Evolutionary conservation across 768 basidiomycete genomes (phyloP).

Genomic region (Mycena rebaudengoi): DNA sequence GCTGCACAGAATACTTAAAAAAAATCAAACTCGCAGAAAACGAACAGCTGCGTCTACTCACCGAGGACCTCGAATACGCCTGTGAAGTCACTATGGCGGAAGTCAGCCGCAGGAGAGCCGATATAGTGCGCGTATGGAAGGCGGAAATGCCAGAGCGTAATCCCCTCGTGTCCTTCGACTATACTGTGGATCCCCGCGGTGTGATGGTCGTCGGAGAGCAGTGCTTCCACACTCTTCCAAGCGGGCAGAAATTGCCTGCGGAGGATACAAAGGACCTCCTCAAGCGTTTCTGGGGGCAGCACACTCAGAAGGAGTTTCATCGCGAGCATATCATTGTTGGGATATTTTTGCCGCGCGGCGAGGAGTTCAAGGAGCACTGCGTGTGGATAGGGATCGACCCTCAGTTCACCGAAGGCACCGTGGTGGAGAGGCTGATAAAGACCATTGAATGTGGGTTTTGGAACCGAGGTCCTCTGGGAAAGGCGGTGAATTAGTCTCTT

Average conservation of each 20-base stretch:
- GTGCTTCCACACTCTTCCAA: not conserved
- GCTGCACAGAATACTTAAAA: not conserved
- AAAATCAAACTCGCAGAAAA: not conserved
- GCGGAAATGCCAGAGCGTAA: not conserved
- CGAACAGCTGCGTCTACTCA: not conserved
- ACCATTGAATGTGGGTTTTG: not conserved
- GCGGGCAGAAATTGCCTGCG: too few species aligned
- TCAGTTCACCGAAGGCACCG: not conserved
- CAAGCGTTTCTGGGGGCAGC: not conserved
- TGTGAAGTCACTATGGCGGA: not conserved
- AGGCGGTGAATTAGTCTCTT: too few species aligned
- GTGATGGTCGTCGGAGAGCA: not conserved
- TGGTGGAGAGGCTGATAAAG: conserved; percentile 2
- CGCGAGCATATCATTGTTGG: not conserved
- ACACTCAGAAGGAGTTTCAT: not conserved
- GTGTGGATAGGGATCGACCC: not conserved
- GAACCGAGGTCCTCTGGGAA: too few species aligned
- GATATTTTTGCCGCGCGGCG: not conserved
- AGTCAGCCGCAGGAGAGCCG: not conserved
- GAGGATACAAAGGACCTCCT: not conserved
- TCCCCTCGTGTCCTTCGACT: not conserved
- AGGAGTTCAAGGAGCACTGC: not conserved
- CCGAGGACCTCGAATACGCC: not conserved
- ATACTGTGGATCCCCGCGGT: not conserved
- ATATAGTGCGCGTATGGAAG: not conserved